Base-by-base conservation (phyloP, 768 basidiomycete genomes). In the Lentinus tigrinus region DNA sequence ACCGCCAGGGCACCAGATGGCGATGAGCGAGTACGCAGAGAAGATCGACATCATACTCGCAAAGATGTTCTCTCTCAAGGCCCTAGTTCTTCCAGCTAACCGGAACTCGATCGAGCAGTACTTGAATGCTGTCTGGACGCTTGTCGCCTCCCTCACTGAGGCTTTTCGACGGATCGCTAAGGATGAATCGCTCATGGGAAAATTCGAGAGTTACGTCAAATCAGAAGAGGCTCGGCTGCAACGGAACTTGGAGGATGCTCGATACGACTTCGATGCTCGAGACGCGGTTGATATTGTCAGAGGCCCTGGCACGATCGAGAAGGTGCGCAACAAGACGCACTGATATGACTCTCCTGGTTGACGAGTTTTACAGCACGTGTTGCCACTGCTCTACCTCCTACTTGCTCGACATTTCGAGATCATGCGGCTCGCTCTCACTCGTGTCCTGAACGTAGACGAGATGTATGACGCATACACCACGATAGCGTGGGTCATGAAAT, bases 311-410 rank as follows among this genome's bases (percentile, higher is more conserved):
- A 61, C 72, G 23, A 73, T 75, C 26, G 75, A 76, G 60, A 62
- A 68, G 43, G 74, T 74, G 26, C 28, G 69, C 59, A 26, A 7
- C 19, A 8, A 14, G 9, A 17, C 24, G 16, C n/a, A 4, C 10
- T n/a, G 19, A 16, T 44, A 36, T 4, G n/a, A 16, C 19, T 16
- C 6, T 16, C 17, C 39, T 17, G 39, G 14, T 16, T 40, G 9
- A 40, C 19, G 14, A 31, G 9, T 10, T 19, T 17, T 16, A 8
- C 63, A 38, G 17, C 28, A 76, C 74, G 71, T 70, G 47, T 42
- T 75, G 11, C 74, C 75, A 0, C 61, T 77, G n/a, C 53, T 77
- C 1, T 72, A 72, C 52, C 66, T 77, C 0, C 62, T 76, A 0
- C 58, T 75, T 27, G 62, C 69, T 43, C 67, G 72, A 24, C 72